Percentiles rank a stretch among this genome's conserved stretches.
Evolutionary conservation across 73 alveolate genomes (phyloP).

Genomic region (Paramecium primaurelia): DNA sequence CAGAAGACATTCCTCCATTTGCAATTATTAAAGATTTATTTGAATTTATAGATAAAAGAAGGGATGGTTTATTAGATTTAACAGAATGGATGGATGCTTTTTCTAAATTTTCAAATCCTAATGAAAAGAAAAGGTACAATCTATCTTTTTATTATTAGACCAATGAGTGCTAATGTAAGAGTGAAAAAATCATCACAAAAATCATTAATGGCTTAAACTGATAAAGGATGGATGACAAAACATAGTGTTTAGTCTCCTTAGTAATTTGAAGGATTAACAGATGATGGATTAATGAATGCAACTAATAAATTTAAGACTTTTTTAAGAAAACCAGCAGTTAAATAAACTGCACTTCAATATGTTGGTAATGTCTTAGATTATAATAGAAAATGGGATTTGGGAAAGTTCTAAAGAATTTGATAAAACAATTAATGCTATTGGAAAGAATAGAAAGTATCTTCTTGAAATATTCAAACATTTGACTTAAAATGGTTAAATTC

Average conservation of each 20-base stretch:
- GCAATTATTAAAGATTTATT: conserved; percentile 86
- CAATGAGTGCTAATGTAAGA: conserved; percentile 29
- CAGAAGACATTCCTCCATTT: conserved; percentile 86
- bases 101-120: conserved; percentile 53
- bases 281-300: conserved; percentile 46
- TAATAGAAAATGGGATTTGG: conserved; percentile 52
- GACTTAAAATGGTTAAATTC: conserved; percentile 53
- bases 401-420: conserved; percentile 79
- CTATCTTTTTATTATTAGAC: background rate
- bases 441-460: conserved; percentile 76
- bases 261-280: conserved; percentile 16
- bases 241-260: background rate
- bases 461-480: conserved; percentile 65
- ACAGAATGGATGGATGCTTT: conserved; percentile 94
- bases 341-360: background rate
- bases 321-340: background rate
- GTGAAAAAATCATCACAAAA: background rate
- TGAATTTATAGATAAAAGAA: conserved; percentile 91
- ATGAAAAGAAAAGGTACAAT: conserved; percentile 60
- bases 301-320: conserved; percentile 37
- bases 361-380: background rate
- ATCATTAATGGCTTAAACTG: conserved; percentile 5
- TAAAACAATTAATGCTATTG: conserved; percentile 62
- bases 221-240: conserved; percentile 7
- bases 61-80: conserved; percentile 91